Evolutionary conservation across 768 basidiomycete genomes (phyloP), one percentile per base, ranked within the genome.

Genomic region (Mycena vitilis): DNA sequence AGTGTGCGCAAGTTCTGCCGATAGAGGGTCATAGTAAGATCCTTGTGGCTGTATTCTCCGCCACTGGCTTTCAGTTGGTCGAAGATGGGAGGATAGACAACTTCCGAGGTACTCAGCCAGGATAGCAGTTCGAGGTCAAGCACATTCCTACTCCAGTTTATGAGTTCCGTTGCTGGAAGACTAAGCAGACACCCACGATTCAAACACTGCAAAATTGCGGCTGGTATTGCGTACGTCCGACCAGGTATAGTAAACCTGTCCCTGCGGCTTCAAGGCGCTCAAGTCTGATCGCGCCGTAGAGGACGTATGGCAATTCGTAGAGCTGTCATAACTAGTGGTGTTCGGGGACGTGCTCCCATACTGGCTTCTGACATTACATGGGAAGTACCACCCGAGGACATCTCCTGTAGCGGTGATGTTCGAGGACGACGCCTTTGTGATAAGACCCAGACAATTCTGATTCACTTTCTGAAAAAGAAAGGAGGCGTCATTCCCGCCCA

Each of bases 381-480:
- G 92, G 77, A 94, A 92, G 76, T 93, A 93, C 92, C 92, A 94
- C 40, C 88, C 89, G 71, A 90, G 75, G 56, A 80, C 73, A 30
- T 78, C 75, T 40, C 84, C 84, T 15, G 76, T 82, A 38, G 81
- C 79, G 4, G 84, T 80, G 75, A 93, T 92, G 48, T 81, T 80
- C n/a, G 88, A 88, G 40, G 85, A 85, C 54, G 80, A 70, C 8
- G 89, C 85, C 63, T 87, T 83, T 6, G 84, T 89, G 75, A 94
- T 91, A 76, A 91, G 78, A 38, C 82, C 83, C 48, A 83, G 75
- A 75, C 92, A 94, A 68, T 89, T 83, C 66, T 88, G 78, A 78
- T 90, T 90, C 74, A 89, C 88, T 40, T 83, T 88, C 80, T 94
- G 92, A 80, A 94, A 94, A 70, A 94, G 73, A 79, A 94, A 93